Percentiles rank a stretch among this genome's conserved stretches.
These are phyloP conservation scores for Wickerhamomyces sydowiorum DNA, from an alignment of 805 yeast genomes.

Conservation along the genomic window DNA sequence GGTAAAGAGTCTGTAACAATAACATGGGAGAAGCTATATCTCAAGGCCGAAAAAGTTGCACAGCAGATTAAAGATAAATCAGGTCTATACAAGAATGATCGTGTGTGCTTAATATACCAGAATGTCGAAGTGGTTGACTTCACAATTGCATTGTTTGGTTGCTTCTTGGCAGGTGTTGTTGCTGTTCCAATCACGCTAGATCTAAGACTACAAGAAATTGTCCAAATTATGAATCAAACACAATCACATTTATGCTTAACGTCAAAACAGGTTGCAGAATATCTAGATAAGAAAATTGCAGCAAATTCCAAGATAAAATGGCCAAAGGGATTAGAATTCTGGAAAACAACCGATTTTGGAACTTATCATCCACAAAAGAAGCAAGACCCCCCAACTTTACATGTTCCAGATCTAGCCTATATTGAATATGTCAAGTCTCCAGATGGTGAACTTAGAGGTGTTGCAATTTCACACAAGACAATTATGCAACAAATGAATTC, in stretches of 20 bases:
- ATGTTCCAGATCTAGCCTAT: constrained; percentile 82
- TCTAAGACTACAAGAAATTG: constrained; percentile 60
- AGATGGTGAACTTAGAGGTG: constrained; percentile 87
- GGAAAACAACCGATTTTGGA: constrained; percentile 89
- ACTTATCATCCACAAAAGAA: constrained; percentile 54
- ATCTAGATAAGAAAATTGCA: constrained; percentile 55
- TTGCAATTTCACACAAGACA: constrained; percentile 86
- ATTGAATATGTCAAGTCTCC: constrained; percentile 90
- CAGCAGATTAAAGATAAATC: constrained; percentile 71
- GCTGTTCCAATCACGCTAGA: constrained; percentile 90
- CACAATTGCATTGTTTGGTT: constrained; percentile 80
- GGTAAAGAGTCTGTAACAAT: constrained; percentile 77
- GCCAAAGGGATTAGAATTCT: constrained; percentile 70
- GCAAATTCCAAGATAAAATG: constrained; percentile 46
- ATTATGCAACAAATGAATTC: constrained; percentile 84
- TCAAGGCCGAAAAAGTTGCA: constrained; percentile 83
- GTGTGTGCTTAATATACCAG: constrained; percentile 80
- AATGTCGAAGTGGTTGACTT: constrained; percentile 83
- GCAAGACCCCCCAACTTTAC: constrained; percentile 56
- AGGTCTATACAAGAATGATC: constrained; percentile 71
- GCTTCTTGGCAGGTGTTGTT: constrained; percentile 88
- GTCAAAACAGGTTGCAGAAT: constrained; percentile 73
- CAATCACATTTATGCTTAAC: constrained; percentile 74
- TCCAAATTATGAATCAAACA: constrained; percentile 65
- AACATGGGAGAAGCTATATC: constrained; percentile 85